A percentile compares a stretch with the other conserved stretches of the same genome.
These are phyloP conservation scores for Candida smagusa DNA, from an alignment of 1,139 yeast species.

Conservation along the genomic window DNA sequence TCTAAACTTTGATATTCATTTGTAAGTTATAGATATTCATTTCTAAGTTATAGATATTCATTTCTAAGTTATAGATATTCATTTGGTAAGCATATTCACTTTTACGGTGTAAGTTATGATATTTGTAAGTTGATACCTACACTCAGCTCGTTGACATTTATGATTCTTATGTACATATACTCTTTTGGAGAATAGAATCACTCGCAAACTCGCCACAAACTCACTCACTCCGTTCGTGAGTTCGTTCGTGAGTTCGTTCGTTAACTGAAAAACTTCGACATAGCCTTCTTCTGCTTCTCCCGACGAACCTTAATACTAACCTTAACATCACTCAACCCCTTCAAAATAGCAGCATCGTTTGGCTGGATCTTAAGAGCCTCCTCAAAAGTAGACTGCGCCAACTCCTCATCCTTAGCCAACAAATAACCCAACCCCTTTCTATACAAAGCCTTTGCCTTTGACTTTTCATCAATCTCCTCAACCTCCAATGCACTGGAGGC, in stretches of 20 bases:
- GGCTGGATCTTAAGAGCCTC: slow-evolving; percentile 68
- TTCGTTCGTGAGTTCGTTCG: not conserved
- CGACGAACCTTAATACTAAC: slow-evolving; percentile 49
- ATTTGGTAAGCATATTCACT: too few relatives aligned
- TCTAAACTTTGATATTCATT: too few relatives aligned
- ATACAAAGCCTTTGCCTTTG: slow-evolving; percentile 80
- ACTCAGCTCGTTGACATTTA: too few relatives aligned
- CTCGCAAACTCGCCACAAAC: too few relatives aligned
- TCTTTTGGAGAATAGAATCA: too few relatives aligned
- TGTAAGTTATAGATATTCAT: too few relatives aligned
- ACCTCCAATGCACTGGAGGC: slow-evolving; percentile 66
- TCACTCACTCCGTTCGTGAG: not conserved
- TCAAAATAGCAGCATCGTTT: slow-evolving; percentile 67
- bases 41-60: too few relatives aligned
- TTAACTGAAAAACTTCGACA: slow-evolving; percentile 68
- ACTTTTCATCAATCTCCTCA: slow-evolving; percentile 60
- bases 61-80: too few relatives aligned
- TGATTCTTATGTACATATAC: too few relatives aligned
- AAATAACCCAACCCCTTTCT: slow-evolving; percentile 79
- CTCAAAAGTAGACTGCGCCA: slow-evolving; percentile 64
- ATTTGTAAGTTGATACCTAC: too few relatives aligned
- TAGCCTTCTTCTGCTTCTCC: slow-evolving; percentile 78
- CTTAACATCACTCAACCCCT: slow-evolving; percentile 65
- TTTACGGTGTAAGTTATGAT: too few relatives aligned
- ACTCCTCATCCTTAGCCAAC: slow-evolving; percentile 63